A percentile compares a stretch with the other conserved stretches of the same genome.
phyloP scores from a whole-genome alignment of 2,329 filamentous ascomycete species.

The Sporothrix luriei region DNA sequence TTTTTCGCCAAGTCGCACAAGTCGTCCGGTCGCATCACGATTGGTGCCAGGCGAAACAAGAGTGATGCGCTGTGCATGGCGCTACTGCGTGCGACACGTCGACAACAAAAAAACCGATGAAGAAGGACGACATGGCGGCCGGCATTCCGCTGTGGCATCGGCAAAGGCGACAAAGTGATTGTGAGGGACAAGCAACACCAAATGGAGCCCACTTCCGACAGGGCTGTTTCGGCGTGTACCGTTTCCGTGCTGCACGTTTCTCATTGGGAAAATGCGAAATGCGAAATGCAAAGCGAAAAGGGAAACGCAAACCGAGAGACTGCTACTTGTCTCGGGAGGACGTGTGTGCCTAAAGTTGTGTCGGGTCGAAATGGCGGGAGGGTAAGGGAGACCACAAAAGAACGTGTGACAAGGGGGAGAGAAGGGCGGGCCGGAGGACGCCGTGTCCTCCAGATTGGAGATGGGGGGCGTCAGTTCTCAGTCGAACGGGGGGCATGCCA shows the following conservation, averaged over 20 bases:
- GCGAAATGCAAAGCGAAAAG: slow-evolving; percentile 10
- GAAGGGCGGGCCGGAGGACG: slow-evolving; percentile 6
- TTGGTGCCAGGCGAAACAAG: slow-evolving; percentile 5
- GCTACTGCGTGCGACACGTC: slow-evolving; percentile 16
- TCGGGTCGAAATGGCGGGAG: slow-evolving; percentile 19
- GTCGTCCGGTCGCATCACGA: too few relatives aligned
- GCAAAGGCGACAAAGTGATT: neutral
- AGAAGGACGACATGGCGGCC: neutral
- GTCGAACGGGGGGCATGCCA: slow-evolving; percentile 34
- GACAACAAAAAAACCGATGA: neutral
- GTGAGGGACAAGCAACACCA: neutral
- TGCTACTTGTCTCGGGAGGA: neutral
- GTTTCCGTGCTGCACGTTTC: slow-evolving; percentile 28
- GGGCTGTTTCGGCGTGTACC: slow-evolving; percentile 24
- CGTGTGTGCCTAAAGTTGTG: neutral
- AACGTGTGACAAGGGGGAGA: neutral
- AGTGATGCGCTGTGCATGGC: slow-evolving; percentile 11
- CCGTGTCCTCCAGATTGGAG: slow-evolving; percentile 14
- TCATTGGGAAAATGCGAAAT: slow-evolving; percentile 5
- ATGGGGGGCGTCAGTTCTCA: neutral
- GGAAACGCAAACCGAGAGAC: neutral
- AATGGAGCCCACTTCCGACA: too few relatives aligned
- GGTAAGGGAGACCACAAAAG: neutral
- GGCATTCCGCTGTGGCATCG: neutral
- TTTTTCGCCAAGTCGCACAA: too few relatives aligned